These are phyloP conservation scores for Nigrograna mackinnonii DNA, from an alignment of 2,329 filamentous ascomycete species.

Conservation along the genomic window DNA sequence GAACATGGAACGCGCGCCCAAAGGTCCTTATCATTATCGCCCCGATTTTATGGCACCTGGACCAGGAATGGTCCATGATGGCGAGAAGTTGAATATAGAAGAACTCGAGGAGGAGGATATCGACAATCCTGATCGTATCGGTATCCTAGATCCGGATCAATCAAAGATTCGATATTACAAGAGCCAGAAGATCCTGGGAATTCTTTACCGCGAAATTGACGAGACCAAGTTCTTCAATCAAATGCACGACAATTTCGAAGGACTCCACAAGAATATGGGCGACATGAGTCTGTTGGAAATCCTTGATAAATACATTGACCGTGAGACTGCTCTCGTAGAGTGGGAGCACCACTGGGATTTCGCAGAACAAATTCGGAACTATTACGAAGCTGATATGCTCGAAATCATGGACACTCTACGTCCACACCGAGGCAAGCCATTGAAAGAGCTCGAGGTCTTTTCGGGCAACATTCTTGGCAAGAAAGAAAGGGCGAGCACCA, in stretches of 20 bases:
- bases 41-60: conserved; percentile 37
- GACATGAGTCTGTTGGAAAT: conserved; percentile 29
- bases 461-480: conserved; percentile 60
- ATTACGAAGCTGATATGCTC: no score
- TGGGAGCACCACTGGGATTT: conserved; percentile 44
- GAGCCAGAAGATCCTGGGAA: conserved; percentile 68
- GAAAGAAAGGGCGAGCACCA: conserved; percentile 42
- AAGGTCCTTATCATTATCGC: conserved; percentile 49
- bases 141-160: conserved; percentile 33
- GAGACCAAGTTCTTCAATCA: no score
- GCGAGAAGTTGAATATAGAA: no score
- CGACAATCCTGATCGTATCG: conserved; percentile 43
- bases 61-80: conserved; percentile 42
- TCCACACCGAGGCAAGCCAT: no score
- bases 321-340: conserved; percentile 41
- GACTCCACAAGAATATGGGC: no score
- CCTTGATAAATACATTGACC: conserved; percentile 47
- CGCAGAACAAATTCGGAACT: conserved; percentile 48
- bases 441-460: no score
- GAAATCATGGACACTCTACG: no score
- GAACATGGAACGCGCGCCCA: conserved; percentile 31
- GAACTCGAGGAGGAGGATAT: no score
- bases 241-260: no score
- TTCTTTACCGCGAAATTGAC: conserved; percentile 71
- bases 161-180: conserved; percentile 61